These are phyloP conservation scores for Pichia kluyveri DNA, from an alignment of 805 yeast genomes.

Conservation along the genomic window DNA sequence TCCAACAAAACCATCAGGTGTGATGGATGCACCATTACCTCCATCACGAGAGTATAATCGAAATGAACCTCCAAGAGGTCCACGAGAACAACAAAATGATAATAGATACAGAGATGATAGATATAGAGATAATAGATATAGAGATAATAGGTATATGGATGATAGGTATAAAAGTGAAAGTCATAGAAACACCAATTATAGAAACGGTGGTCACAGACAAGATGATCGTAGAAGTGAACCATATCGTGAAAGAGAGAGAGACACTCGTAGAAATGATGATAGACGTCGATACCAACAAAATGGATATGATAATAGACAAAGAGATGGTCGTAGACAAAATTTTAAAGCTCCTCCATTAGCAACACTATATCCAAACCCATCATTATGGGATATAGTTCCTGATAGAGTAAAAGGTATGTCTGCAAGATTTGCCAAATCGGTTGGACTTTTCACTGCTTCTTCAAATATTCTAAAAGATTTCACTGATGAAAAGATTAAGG, in stretches of 20 bases:
- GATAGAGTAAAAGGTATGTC: conserved; percentile 61
- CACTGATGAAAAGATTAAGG: conserved; percentile 1
- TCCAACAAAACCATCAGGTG: background rate
- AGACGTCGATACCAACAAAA: background rate
- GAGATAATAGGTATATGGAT: background rate
- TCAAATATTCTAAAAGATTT: conserved; percentile 3
- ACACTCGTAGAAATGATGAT: conserved; percentile 2
- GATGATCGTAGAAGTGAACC: background rate
- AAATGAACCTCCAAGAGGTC: background rate
- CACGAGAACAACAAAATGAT: background rate
- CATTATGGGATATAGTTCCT: conserved; percentile 68
- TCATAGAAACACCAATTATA: background rate
- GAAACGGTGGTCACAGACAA: background rate
- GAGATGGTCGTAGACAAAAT: background rate
- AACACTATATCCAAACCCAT: background rate
- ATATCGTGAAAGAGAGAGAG: background rate
- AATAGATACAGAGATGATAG: background rate
- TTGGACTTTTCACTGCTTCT: conserved; percentile 72
- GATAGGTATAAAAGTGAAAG: background rate
- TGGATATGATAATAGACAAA: background rate
- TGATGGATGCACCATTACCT: too few species aligned
- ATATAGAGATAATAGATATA: background rate
- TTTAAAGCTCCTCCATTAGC: background rate
- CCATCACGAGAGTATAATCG: background rate
- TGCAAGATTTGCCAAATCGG: conserved; percentile 67